These are phyloP conservation scores for Lepidium didymum DNA, from an alignment of 345 rosid species.

Conservation along the genomic window DNA sequence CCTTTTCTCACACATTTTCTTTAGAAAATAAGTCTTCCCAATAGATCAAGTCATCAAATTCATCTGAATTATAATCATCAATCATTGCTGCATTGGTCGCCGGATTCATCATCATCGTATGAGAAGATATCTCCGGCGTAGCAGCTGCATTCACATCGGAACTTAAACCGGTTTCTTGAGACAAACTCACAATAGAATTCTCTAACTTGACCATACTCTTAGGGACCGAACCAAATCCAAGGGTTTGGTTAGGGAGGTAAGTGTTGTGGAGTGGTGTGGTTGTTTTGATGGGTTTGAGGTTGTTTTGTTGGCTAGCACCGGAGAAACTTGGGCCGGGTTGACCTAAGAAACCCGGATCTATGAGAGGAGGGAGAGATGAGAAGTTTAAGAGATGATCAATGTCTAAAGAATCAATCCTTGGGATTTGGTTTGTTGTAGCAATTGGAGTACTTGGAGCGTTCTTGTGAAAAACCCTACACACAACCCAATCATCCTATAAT, in stretches of 20 bases:
- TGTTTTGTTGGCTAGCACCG: neutral
- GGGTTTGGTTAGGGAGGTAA: constrained; percentile 65
- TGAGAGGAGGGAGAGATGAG: constrained; percentile 25
- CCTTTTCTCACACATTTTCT: neutral
- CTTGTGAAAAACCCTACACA: constrained; percentile 91
- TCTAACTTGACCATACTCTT: constrained; percentile 25
- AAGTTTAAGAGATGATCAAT: constrained; percentile 39
- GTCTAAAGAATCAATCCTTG: constrained; percentile 35
- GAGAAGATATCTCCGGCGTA: constrained; percentile 43
- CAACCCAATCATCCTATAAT: constrained; percentile 91
- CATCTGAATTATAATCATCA: constrained; percentile 18
- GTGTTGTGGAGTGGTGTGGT: constrained; percentile 42
- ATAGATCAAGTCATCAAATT: constrained; percentile 18
- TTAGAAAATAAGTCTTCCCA: constrained; percentile 20
- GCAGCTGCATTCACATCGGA: constrained; percentile 37
- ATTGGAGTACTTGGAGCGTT: constrained; percentile 24
- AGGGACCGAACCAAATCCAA: constrained; percentile 13
- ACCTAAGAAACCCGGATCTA: constrained; percentile 17
- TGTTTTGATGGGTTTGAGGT: constrained; percentile 23
- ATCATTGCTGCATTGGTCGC: constrained; percentile 1
- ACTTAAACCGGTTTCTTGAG: constrained; percentile 53
- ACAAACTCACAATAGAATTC: constrained; percentile 31
- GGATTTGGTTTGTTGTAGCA: constrained; percentile 12
- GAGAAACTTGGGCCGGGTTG: constrained; percentile 27
- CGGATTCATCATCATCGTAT: constrained; percentile 4